Conservation (phyloP, 1,284 basidiomycete species). For the Ceraceosorus bombacis region DNA sequence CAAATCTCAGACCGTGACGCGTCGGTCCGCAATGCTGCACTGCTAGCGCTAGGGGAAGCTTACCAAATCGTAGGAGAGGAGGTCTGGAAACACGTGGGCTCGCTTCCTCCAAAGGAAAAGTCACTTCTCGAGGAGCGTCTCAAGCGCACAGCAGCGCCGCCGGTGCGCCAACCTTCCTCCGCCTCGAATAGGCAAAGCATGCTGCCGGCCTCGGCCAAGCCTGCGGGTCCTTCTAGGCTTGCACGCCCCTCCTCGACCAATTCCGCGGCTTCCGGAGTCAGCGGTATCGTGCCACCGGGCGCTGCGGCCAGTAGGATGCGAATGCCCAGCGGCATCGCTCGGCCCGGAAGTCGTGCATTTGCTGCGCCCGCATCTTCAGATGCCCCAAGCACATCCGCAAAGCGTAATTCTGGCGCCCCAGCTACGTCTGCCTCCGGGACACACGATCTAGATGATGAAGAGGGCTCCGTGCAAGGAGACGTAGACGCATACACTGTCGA, state of each 20-base stretch:
- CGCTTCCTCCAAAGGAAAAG: constrained; percentile 73
- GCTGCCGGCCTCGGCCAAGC: neutral
- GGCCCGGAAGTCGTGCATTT: neutral
- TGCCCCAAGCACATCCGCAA: too few relatives aligned
- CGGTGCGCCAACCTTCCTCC: constrained; percentile 8
- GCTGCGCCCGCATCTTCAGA: neutral
- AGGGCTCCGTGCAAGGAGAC: constrained; percentile 17
- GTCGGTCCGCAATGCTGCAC: constrained; percentile 71
- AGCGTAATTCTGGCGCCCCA: neutral
- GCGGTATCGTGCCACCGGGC: neutral
- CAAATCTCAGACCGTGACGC: constrained; percentile 84
- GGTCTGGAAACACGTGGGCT: constrained; percentile 70
- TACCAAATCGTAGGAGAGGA: constrained; percentile 77
- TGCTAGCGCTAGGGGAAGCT: constrained; percentile 71
- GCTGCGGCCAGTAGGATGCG: neutral
- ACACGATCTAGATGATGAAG: constrained; percentile 8
- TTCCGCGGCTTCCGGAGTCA: neutral
- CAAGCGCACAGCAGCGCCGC: constrained; percentile 60
- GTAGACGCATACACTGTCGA: constrained; percentile 14
- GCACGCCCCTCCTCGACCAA: neutral
- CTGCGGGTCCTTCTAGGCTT: neutral
- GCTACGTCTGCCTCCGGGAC: neutral
- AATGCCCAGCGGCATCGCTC: neutral
- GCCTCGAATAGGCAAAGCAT: constrained; percentile 11
- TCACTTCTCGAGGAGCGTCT: constrained; percentile 83